Evolutionary conservation across 1,284 basidiomycete species (phyloP), one percentile per base, ranked within the genome.

Genomic region (Pseudozyma sp.): DNA sequence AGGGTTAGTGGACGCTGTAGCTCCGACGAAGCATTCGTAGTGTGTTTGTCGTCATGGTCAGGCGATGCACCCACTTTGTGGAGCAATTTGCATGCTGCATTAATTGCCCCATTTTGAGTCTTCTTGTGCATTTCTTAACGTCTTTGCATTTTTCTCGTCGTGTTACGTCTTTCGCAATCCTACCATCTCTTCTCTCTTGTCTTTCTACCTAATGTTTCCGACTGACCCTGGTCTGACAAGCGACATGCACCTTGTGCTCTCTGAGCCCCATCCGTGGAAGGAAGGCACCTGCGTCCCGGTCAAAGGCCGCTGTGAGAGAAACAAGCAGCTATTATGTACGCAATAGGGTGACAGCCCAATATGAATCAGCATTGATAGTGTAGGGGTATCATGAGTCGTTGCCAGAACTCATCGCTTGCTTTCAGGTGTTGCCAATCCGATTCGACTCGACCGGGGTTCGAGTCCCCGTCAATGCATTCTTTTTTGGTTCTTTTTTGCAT

Each of bases 371-470:
- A 71, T 71, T 71, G 59, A 63, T 71, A 71, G 67, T 70, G 67
- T 71, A 71, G 62, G 62, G 62, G 61, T 71, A 65, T 65, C 69
- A 65, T 62, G 64, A 68, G 70, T 67, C 70, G 70, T 72, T 72
- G 70, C 70, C 70, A 31, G 25, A 31, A 72, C 59, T 68, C 70
- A 67, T 67, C 59, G 58, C 43, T 19, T 56, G 13, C 7, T 18
- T 3, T 10, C 36, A 47, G 36, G 52, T 59, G 59, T 63, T 52
- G 60, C 38, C 53, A 59, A 31, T 31, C 65, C 52, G 63, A 64
- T 64, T 69, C 71, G 71, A 64, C 71, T 70, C 66, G 70, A 73
- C 70, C 70, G 70, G 70, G 70, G 70, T 73, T 73, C 70, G 70
- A 73, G 60, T 73, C 70, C 70, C 70, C 65, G 70, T 73, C 70